These are phyloP conservation scores for Zanthoxylum bungeanum DNA, from an alignment of 345 rosid genomes.

Conservation along the genomic window DNA sequence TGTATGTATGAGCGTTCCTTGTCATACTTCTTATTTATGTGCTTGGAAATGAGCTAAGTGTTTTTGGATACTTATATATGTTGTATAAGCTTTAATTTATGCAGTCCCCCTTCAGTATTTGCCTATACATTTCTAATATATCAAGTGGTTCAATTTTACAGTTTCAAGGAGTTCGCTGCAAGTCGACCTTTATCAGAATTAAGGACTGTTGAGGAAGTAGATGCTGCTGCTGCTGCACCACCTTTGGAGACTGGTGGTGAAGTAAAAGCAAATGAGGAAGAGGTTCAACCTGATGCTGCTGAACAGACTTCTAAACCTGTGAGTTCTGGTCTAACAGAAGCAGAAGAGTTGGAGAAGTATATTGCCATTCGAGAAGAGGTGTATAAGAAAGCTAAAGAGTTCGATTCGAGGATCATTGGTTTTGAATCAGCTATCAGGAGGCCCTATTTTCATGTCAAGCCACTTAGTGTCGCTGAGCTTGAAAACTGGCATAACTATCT, in stretches of 20 bases:
- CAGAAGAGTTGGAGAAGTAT: slow-evolving; percentile 93
- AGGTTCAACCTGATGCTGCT: slow-evolving; percentile 46
- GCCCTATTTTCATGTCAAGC: slow-evolving; percentile 96
- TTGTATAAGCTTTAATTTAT: background rate
- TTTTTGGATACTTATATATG: background rate
- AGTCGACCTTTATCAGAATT: slow-evolving; percentile 79
- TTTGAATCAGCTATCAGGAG: slow-evolving; percentile 95
- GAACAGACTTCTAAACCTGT: slow-evolving; percentile 60
- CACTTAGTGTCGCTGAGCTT: slow-evolving; percentile 83
- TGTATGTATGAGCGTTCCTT: background rate
- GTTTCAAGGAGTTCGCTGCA: slow-evolving; percentile 83
- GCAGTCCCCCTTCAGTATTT: background rate
- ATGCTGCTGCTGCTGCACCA: slow-evolving; percentile 32
- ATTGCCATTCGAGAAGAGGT: slow-evolving; percentile 79
- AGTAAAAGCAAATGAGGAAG: slow-evolving; percentile 49
- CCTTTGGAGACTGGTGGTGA: slow-evolving; percentile 43
- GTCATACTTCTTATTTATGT: background rate
- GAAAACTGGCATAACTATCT: slow-evolving; percentile 97
- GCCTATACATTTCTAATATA: background rate
- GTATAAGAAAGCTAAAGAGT: slow-evolving; percentile 93
- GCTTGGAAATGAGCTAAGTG: background rate
- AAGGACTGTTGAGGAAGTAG: slow-evolving; percentile 67
- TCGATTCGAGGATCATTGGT: slow-evolving; percentile 82
- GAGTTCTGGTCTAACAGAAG: slow-evolving; percentile 72
- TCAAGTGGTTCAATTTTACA: slow-evolving; percentile 28